Base-by-base conservation (phyloP, 352 stramenopile species). In the Phytophthora tentaculata region DNA sequence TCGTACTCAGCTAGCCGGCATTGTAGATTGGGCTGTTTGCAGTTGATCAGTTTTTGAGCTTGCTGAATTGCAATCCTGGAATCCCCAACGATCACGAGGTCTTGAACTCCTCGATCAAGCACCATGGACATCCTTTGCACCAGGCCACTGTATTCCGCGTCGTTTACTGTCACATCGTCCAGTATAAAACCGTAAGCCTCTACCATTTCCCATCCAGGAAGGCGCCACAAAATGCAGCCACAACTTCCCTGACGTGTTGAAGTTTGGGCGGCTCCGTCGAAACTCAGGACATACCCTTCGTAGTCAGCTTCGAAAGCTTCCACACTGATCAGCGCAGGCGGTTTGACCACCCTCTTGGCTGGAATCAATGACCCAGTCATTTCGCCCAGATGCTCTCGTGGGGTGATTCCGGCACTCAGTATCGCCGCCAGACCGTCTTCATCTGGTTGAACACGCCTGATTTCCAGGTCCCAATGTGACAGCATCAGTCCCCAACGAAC, bases 11-110 rank as follows among this genome's bases (percentile, higher is more conserved):
- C 49, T 0, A 65, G 24, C 1, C n/a, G 14, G 0, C 35, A 23
- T 5, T 64, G 47, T 7, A 64, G 10, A 12, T 64, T 64, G 8
- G 57, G 57, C 9, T 64, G 57, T 8, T 57, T 32, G 9, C 45
- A 56, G 45, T 64, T 64, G 8, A 64, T 64, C 19, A 57, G 10
- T 3, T 35, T 23, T 24, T 59, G 58, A 1, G 37, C 29, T 13
- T 65, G 58, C 7, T 58, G 48, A 12, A 65, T 53, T 0, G 22
- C 58, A 7, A 65, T 53, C 16, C 58, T 20, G 1, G 37, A 58
- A 6, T 65, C 47, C 7, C 58, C 48, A 12, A 58, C 58, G 3
- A 37, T 22, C 0, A 59, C 58, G 4, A 65, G 1, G 0, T 64
- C 45, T 7, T 23, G 50, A 56, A 22, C 60, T 61, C 1, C 51